These are phyloP conservation scores for Penicillium sp. DNA, from an alignment of 2,329 filamentous ascomycete genomes.

Conservation along the genomic window DNA sequence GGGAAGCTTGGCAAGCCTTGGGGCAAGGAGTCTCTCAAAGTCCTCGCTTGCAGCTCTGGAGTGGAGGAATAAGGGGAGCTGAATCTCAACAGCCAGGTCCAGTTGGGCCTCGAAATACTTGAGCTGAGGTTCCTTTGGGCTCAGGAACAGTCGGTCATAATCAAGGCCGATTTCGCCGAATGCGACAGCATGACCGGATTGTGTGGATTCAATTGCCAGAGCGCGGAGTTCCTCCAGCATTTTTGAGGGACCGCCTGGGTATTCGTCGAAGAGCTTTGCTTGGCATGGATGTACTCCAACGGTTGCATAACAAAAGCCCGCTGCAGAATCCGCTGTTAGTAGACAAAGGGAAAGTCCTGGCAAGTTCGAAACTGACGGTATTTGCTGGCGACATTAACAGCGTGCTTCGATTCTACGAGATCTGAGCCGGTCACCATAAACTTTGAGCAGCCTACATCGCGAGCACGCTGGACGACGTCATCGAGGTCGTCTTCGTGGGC, in stretches of 20 bases:
- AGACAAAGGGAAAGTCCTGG: not conserved
- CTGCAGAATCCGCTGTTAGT: slow-evolving; percentile 35
- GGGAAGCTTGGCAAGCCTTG: slow-evolving; percentile 56
- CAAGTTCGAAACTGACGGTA: slow-evolving; percentile 53
- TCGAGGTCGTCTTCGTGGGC: slow-evolving; percentile 40
- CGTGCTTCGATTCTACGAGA: slow-evolving; percentile 65
- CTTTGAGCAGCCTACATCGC: slow-evolving; percentile 71
- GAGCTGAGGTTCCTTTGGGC: slow-evolving; percentile 67
- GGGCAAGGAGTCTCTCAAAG: slow-evolving; percentile 64
- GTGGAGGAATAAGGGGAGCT: slow-evolving; percentile 84
- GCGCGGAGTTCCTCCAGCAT: slow-evolving; percentile 52
- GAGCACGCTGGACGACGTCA: slow-evolving; percentile 68
- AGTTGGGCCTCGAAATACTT: slow-evolving; percentile 80
- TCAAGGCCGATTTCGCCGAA: slow-evolving; percentile 95
- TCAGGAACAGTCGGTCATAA: slow-evolving; percentile 83
- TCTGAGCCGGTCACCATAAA: slow-evolving; percentile 91
- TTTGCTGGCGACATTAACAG: slow-evolving; percentile 61
- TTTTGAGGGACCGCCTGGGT: slow-evolving; percentile 39
- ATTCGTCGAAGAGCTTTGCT: slow-evolving; percentile 64
- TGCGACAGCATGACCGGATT: slow-evolving; percentile 57
- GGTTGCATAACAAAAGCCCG: slow-evolving; percentile 75
- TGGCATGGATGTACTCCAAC: slow-evolving; percentile 91
- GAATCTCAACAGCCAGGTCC: slow-evolving; percentile 63
- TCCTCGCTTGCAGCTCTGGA: slow-evolving; percentile 78
- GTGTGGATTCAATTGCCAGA: slow-evolving; percentile 55